A percentile compares a stretch with the other conserved stretches of the same genome.
Conservation (phyloP, 2,329 filamentous ascomycete species). For the Epichloe typhina region DNA sequence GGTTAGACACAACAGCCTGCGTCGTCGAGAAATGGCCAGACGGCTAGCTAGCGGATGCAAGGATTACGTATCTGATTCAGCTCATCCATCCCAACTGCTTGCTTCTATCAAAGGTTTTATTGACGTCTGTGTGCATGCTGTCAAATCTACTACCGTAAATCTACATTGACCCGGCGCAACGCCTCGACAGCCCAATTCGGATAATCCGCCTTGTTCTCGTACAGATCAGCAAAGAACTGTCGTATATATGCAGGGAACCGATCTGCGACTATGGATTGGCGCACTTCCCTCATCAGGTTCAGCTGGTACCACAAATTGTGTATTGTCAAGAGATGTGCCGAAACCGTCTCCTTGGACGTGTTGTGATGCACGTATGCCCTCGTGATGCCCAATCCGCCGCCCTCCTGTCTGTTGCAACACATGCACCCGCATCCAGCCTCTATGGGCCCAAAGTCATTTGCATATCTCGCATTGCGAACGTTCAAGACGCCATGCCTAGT, state of each 20-base stretch:
- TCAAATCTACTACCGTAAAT: conserved; percentile 25
- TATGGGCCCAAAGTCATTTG: conserved; percentile 69
- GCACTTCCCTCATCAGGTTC: conserved; percentile 61
- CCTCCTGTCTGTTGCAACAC: conserved; percentile 52
- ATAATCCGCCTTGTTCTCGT: conserved; percentile 49
- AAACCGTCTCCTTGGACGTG: conserved; percentile 85
- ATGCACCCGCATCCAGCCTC: conserved; percentile 72
- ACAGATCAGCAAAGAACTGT: conserved; percentile 64
- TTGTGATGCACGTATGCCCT: conserved; percentile 86
- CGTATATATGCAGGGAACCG: conserved; percentile 65
- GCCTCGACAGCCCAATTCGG: conserved; percentile 79
- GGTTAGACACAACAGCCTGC: no score
- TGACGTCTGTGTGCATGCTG: conserved; percentile 1
- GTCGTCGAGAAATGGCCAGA: no score
- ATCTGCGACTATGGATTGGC: conserved; percentile 71
- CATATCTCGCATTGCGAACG: conserved; percentile 61
- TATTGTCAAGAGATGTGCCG: conserved; percentile 72
- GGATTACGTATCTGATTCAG: no score
- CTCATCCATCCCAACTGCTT: no score
- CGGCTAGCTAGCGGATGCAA: no score
- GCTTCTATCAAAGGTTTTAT: no score
- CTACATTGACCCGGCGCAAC: conserved; percentile 64
- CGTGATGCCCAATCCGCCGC: conserved; percentile 69
- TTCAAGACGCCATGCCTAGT: conserved; percentile 74
- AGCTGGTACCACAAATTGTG: conserved; percentile 94